Conservation (phyloP, 2,329 filamentous ascomycete species). For the Raffaelea albimanens region DNA sequence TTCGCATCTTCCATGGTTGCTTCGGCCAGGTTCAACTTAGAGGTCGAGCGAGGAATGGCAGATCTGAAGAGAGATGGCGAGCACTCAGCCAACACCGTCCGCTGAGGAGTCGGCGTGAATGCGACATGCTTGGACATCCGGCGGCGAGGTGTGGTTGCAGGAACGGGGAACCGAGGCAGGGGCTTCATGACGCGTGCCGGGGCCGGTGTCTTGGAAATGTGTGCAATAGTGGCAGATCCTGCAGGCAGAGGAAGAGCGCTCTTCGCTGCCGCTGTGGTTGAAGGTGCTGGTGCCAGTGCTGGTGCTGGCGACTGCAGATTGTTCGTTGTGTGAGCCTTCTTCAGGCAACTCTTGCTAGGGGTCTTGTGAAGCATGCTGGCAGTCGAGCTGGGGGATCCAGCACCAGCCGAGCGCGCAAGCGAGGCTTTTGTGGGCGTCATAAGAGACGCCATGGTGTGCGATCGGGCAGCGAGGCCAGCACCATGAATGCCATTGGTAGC, state of each 20-base stretch:
- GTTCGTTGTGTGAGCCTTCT: conserved; percentile 44
- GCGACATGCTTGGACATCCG: conserved; percentile 65
- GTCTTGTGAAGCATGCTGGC: neutral
- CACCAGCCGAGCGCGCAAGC: conserved; percentile 48
- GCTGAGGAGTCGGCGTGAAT: conserved; percentile 64
- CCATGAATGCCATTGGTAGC: neutral
- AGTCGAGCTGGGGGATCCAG: conserved; percentile 35
- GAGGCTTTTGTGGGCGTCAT: conserved; percentile 75
- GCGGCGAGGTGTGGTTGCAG: conserved; percentile 57
- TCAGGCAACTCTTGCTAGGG: conserved; percentile 40
- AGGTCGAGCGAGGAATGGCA: conserved; percentile 31
- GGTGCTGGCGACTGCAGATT: conserved; percentile 21
- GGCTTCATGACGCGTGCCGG: conserved; percentile 38
- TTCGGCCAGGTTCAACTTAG: conserved; percentile 20
- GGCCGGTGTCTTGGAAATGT: conserved; percentile 35
- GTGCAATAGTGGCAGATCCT: conserved; percentile 10
- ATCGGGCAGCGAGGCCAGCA: conserved; percentile 18
- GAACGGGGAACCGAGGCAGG: conserved; percentile 39
- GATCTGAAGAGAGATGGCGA: conserved; percentile 50
- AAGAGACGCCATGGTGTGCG: conserved; percentile 45
- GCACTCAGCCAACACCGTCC: conserved; percentile 31
- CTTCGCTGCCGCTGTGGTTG: conserved; percentile 18
- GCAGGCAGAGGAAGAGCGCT: conserved; percentile 37
- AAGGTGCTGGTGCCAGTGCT: too few species aligned
- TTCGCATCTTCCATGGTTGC: neutral